Evolutionary conservation across 1,139 yeast species (phyloP), one percentile per base, ranked within the genome.

Genomic region (Scheffersomyces segobiensis): DNA sequence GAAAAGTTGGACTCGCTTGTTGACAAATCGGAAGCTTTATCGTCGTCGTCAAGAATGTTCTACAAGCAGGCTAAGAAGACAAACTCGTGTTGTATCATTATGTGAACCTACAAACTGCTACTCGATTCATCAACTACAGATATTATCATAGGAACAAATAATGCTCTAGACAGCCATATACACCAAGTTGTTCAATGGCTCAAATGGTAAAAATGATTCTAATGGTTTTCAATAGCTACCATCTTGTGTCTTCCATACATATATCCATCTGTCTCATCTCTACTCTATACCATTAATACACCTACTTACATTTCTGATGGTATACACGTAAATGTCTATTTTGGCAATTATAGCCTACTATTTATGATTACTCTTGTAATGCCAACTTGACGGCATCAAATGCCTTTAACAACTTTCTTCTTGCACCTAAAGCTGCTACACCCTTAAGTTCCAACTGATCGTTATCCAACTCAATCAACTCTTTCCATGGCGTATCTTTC

Each of bases 61-160:
- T 95, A 95, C 80, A 93, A 92, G 73, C 98, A 95, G 76, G 99
- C 99, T 49, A 93, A 93, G 81, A 93, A 92, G 85, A 93, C 98
- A 53, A 95, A 95, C 78, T 91, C 97, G 26, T 95, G 99, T 78
- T 96, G 99, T 80, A 82, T 89, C 22, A 83, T 93, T 65, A 85
- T 89, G 83, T 92, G 76, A 76, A 50, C 19, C 14, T 47, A 21
- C 8, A 19, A 6, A 5, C 6, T 24, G 32, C 8, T 24, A 10
- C 8, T 24, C 32, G 32, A 6, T 1, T 3, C 32, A 24, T 10
- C 14, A 32, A 32, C 42, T 32, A 32, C 42, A 10, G 12, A 32
- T 32, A 32, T 5, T 32, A 32, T 32, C 17, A 32, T 14, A 32
- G 12, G 17, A 32, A 32, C 42, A 32, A 32, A 32, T 32, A 24